These are phyloP conservation scores for Akebia trifoliata DNA, from an alignment of 164 flowering plant genomes.

Conservation along the genomic window DNA sequence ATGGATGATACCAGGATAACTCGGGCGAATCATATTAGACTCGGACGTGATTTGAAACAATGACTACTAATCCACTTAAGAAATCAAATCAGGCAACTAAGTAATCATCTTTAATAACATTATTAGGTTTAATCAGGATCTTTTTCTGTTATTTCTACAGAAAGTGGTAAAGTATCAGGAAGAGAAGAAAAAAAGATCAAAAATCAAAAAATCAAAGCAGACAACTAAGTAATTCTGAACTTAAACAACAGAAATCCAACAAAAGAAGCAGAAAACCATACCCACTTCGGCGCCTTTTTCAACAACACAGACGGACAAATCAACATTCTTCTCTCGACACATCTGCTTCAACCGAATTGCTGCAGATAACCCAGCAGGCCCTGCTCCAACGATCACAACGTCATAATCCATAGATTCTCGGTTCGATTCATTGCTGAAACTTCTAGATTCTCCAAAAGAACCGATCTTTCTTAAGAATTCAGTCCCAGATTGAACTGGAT, in stretches of 20 bases:
- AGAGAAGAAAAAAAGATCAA: neutral
- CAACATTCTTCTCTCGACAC: conserved; percentile 58
- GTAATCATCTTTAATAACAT: no score
- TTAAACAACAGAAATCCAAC: neutral
- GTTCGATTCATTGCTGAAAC: conserved; percentile 40
- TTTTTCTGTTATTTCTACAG: no score
- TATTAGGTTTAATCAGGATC: no score
- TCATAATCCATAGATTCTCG: conserved; percentile 74
- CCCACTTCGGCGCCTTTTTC: conserved; percentile 97
- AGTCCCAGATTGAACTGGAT: conserved; percentile 12
- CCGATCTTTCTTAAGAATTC: conserved; percentile 13
- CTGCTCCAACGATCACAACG: conserved; percentile 93
- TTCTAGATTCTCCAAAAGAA: conserved; percentile 25
- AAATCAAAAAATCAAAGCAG: neutral
- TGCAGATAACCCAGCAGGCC: conserved; percentile 93
- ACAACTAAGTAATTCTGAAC: neutral
- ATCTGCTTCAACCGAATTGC: conserved; percentile 88
- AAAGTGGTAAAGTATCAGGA: no score
- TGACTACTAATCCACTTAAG: no score
- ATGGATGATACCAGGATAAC: no score
- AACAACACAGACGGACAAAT: conserved; percentile 85
- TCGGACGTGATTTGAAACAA: no score
- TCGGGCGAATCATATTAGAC: no score
- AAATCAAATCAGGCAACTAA: no score
- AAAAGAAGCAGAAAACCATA: conserved; percentile 21